Evolutionary conservation across 2,329 filamentous ascomycete genomes (phyloP), one percentile per base, ranked within the genome.

Genomic region (Calcarisporium arbuscula): DNA sequence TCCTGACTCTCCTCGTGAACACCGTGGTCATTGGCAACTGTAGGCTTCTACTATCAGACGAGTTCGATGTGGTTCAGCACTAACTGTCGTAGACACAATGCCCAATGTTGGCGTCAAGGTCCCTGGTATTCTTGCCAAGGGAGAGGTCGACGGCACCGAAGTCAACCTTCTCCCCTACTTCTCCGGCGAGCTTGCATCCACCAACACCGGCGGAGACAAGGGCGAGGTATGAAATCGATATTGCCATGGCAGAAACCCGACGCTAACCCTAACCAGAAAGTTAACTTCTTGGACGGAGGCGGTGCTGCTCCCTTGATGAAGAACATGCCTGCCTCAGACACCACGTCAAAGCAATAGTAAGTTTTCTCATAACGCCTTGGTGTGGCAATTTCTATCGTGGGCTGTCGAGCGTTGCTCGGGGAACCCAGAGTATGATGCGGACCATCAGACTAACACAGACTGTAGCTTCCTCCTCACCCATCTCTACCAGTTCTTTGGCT

Each of bases 21-120:
- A 79, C 74, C 6, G 77, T 70, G 15, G 72, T 80, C 41, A 75
- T 78, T 44, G 76, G 77, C n/a, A 77, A 77, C 54, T 77, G 67
- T 69, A 50, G 44, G 62, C 40, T 7, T 11, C 5, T 3, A 2
- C 8, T 11, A 3, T n/a, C 3, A 29, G 32, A 20, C 16, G 15
- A 19, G 4, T 3, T n/a, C 2, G 9, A 12, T 7, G 19, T 19
- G 5, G 5, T 9, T 6, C 5, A 12, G 15, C 9, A 18, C 36
- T 31, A n/a, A 33, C 11, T 7, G n/a, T 19, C 8, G 0, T 12
- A 70, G 67, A 75, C 50, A 74, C 70, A 7, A 53, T 54, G 45
- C 69, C 71, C 36, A 76, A 74, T 42, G 64, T 70, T 18, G 65
- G 65, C 34, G 53, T 76, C 44, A 51, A 42, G 3, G 73, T 79